Percentiles rank a stretch among this genome's conserved stretches.
Conservation (phyloP, 2,329 filamentous ascomycete species). For the Colletotrichum sansevieriae region DNA sequence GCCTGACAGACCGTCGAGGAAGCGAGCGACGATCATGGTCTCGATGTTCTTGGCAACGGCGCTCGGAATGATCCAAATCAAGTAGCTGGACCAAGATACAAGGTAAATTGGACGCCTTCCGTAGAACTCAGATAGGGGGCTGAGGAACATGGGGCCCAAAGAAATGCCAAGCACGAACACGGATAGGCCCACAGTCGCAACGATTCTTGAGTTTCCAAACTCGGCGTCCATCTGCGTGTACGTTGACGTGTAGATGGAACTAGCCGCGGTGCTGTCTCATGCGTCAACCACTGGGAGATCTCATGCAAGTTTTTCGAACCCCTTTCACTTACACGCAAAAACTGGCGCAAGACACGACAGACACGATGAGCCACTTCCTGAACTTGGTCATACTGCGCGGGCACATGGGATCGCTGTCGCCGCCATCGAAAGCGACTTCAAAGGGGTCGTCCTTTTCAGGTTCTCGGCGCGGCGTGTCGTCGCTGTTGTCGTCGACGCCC, state of each 20-base stretch:
- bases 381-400: slow-evolving; percentile 75
- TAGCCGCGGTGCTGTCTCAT: slow-evolving; percentile 77
- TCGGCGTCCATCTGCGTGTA: slow-evolving; percentile 83
- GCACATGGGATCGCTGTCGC: slow-evolving; percentile 78
- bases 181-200: slow-evolving; percentile 85
- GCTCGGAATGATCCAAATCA: slow-evolving; percentile 85
- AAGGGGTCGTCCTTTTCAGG: slow-evolving; percentile 59
- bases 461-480: slow-evolving; percentile 31
- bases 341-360: slow-evolving; percentile 79
- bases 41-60: slow-evolving; percentile 85
- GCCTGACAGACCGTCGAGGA: slow-evolving; percentile 81
- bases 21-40: slow-evolving; percentile 82
- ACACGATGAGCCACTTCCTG: slow-evolving; percentile 85
- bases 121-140: slow-evolving; percentile 81
- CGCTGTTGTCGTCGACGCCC: slow-evolving; percentile 52
- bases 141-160: slow-evolving; percentile 73
- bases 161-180: slow-evolving; percentile 83
- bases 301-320: background rate
- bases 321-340: slow-evolving; percentile 84
- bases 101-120: slow-evolving; percentile 87
- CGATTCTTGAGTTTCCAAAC: slow-evolving; percentile 77
- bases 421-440: slow-evolving; percentile 81
- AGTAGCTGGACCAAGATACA: slow-evolving; percentile 77
- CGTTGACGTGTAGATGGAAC: slow-evolving; percentile 89
- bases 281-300: slow-evolving; percentile 18